Evolutionary conservation across 305 asterid genomes (phyloP).

Genomic region (Fraxinus sp.): DNA sequence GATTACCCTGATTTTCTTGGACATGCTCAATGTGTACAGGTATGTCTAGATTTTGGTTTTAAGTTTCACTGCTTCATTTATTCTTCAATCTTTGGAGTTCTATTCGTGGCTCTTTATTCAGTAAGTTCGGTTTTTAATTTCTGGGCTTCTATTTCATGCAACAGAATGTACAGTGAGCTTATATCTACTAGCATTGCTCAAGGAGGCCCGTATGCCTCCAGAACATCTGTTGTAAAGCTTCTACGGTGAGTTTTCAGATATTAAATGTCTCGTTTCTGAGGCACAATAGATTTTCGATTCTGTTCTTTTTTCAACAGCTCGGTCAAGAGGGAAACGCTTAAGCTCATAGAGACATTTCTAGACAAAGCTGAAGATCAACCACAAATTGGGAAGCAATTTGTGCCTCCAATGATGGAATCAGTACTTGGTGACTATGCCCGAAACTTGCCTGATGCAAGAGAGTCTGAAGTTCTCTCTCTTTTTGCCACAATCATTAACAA

Average conservation of each 20-base stretch:
- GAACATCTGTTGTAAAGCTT: conserved; percentile 84
- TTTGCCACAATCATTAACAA: conserved; percentile 95
- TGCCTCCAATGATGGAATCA: conserved; percentile 99
- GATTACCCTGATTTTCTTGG: too few species aligned
- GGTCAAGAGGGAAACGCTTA: conserved; percentile 91
- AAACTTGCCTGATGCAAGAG: conserved; percentile 97
- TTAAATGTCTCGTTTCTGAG: neutral
- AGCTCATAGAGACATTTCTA: conserved; percentile 93
- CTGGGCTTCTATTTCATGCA: conserved; percentile 5
- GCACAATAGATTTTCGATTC: neutral
- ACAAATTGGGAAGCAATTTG: conserved; percentile 86
- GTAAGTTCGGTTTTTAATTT: conserved; percentile 26
- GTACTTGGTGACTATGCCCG: conserved; percentile 95
- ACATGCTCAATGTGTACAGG: too few species aligned
- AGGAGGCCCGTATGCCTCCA: conserved; percentile 95
- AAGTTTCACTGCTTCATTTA: too few species aligned
- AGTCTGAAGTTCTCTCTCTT: conserved; percentile 97
- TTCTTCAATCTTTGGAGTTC: too few species aligned
- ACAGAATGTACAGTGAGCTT: conserved; percentile 98
- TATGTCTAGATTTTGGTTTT: too few species aligned
- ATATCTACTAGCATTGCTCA: conserved; percentile 82
- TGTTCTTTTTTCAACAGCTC: conserved; percentile 53
- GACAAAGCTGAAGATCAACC: conserved; percentile 97
- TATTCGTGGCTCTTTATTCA: too few species aligned
- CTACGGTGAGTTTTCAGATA: conserved; percentile 54